Base-by-base conservation (phyloP, 140 eudicot genomes). In the Anethum foeniculum region DNA sequence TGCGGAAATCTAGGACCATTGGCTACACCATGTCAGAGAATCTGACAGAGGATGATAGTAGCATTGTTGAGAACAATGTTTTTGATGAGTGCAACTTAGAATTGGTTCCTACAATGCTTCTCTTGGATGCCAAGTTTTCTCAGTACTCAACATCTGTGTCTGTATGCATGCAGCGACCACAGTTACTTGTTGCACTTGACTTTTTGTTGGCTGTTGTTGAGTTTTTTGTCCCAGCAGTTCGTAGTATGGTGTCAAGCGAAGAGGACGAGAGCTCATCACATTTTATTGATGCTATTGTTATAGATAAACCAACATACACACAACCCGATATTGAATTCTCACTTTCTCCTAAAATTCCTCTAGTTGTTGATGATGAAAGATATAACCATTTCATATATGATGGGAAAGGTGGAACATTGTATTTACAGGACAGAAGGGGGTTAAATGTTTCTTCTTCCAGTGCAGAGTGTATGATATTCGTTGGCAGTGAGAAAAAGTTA, bases 161-260 rank as follows among this genome's bases (percentile, higher is more conserved):
- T 82, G 54, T 95, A 68, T 88, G 97, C 76, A 85, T 95, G 75
- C 99, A 95, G 80, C 86, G 97, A 84, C 99, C 99, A 79, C 99
- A 91, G 65, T 69, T 95, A 90, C 99, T 95, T 77, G 99, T 95
- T 82, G 97, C 99, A 82, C 99, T 95, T 75, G 99, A 95, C 83
- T 95, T 95, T 85, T 81, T 95, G 73, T 88, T 92, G 84, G 99
- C 94, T 7, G 92, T 92, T 47, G 97, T 88, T 77, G 99, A 95
- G 87, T 95, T 92, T 88, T 95, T 95, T 88, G 97, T 92, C 73
- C 99, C 99, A 69, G 84, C 95, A 64, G 91, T 95, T 75, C 91
- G 93, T 71, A 84, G 85, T 84, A 87, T 89, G 86, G 81, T 89
- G 80, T 88, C 90, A 82, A 88, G 85, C 47, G 97, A 90, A 6